phyloP scores from a whole-genome alignment of 495 filamentous ascomycete genomes.

The Trichoderma orchidacearum region DNA sequence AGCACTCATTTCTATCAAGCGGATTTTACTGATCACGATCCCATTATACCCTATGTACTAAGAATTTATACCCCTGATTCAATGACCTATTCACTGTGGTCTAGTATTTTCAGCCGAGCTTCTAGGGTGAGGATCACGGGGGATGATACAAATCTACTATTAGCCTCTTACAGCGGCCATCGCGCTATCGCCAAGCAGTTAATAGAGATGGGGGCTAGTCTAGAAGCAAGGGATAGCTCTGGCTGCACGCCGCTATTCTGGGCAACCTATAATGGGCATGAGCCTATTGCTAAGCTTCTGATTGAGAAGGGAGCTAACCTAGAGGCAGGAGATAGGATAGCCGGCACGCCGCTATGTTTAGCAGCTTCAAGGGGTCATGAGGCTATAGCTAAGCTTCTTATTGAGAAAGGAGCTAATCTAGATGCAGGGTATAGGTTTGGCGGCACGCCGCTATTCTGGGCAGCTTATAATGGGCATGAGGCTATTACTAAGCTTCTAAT shows the following conservation, averaged over 20 bases:
- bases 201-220: not conserved
- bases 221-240: not conserved
- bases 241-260: not conserved
- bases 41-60: not conserved
- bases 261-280: not conserved
- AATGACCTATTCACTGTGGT: not conserved
- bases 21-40: not conserved
- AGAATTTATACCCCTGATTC: not conserved
- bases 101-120: not conserved
- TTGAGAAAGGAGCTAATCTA: not conserved
- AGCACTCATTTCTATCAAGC: conserved; percentile 12
- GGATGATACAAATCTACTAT: not conserved
- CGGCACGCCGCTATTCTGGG: not conserved
- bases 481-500: not conserved
- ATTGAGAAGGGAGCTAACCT: not conserved
- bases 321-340: not conserved
- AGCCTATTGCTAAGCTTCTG: not conserved
- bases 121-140: not conserved
- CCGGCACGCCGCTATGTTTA: not conserved
- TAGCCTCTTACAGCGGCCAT: not conserved
- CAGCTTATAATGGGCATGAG: not conserved
- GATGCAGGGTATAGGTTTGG: not conserved
- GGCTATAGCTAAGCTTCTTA: not conserved
- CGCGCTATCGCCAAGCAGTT: not conserved
- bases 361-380: not conserved